Evolutionary conservation across 306 rosid genomes (phyloP), one percentile per base, ranked within the genome.

Genomic region (Dicorynia guianensis): DNA sequence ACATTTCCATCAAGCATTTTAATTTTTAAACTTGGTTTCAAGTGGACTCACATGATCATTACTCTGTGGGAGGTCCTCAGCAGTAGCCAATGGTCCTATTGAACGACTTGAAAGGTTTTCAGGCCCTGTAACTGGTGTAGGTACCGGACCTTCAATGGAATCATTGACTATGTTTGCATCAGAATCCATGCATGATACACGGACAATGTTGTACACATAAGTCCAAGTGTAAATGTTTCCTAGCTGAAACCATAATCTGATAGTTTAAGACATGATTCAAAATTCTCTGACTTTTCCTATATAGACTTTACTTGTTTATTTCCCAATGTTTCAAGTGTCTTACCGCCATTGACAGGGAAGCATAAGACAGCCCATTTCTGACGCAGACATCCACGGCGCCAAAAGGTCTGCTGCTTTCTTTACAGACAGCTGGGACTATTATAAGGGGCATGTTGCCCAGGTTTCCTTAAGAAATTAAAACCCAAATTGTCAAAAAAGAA

Each of bases 261-360:
- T 47, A 74, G 8, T 18, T 12, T 14, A 42, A 80, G 34, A 10
- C 33, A 43, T 9, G 3, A 52, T 38, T 74, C 40, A 59, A 25
- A 48, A 38, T 17, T 57, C 10, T 47, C 10, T 44, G 39, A 42
- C 10, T 44, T 69, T 53, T 8, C 12, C 40, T 36, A 11, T 59
- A 44, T 12, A 57, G 75, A 58, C 2, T 25, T 25, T 25, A 64
- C 13, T 39, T 53, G 18, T 6, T 59, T 35, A 60, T 42, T 10
- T 14, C 30, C 38, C n/a, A 67, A 20, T 18, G 13, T 61, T 14
- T 7, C 3, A 7, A n/a, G 40, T 39, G 17, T 49, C 82, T 71
- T 81, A 81, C 82, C 40, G 79, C 85, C 82, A 81, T 71, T 12
- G 82, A 81, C 8, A 81, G 9, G 11, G 85, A 71, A 53, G 79